Base-by-base conservation (phyloP, 176 grass and related monocot species). In the Cenchrus purpureus region DNA sequence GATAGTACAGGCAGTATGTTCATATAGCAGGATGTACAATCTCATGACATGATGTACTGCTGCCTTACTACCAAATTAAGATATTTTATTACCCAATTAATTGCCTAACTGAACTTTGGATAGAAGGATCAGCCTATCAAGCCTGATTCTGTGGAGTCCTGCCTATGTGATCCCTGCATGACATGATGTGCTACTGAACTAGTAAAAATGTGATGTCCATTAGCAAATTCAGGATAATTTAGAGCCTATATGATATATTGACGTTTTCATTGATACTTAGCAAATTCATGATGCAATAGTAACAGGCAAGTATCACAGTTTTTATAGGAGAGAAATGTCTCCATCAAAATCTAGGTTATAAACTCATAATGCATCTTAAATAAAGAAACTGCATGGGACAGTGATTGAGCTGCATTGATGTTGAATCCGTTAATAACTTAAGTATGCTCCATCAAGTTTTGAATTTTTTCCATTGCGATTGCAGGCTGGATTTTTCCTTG, bases 401-500 rank as follows among this genome's bases (percentile, higher is more conserved):
- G 20, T 25, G 5, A 80, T 67, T 45, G 57, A 73, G 49, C 22
- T 10, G 48, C 12, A 71, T 37, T 55, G 19, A 45, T 45, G 7
- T 45, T 45, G 44, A 45, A 45, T 45, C 44, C 7, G 44, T 45
- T 45, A 45, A 8, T 45, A 45, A 45, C 42, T 14, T 10, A 37
- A 65, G 45, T 57, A 29, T 83, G 42, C 19, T 62, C 43, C 37
- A 82, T 31, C 17, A 9, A 50, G 53, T 19, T 42, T 16, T 52
- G 14, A 68, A 61, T 94, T 89, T 80, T 60, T 54, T 80, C 6
- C 29, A 55, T 68, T 40, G 37, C 28, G 70, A 71, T 86, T 56
- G 64, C 88, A 91, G 92, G 87, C 92, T 83, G 90, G 92, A 20
- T 95, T 95, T 92, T 95, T 92, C 46, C 87, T 95, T 51, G 13